These are phyloP conservation scores for Geotrichum citri-aurantii DNA, from an alignment of 1,139 yeast species.

Conservation along the genomic window DNA sequence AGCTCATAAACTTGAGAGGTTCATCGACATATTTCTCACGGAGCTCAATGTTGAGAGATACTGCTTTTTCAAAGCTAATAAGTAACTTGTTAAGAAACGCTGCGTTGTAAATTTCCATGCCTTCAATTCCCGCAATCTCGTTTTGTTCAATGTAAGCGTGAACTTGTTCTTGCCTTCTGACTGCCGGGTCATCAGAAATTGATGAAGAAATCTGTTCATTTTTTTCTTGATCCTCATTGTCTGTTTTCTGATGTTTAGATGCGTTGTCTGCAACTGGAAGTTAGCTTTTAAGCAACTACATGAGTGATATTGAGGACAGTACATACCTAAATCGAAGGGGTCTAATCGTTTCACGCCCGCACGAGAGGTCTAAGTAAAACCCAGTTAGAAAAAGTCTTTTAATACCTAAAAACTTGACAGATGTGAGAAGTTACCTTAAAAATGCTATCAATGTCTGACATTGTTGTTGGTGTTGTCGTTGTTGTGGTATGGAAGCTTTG, in stretches of 20 bases:
- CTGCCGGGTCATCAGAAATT: neutral
- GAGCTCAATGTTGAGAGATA: conserved; percentile 30
- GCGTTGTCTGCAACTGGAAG: neutral
- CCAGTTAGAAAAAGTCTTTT: neutral
- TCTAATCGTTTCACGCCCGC: conserved; percentile 6
- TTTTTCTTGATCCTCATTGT: neutral
- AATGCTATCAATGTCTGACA: conserved; percentile 18
- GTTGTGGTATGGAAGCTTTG: neutral
- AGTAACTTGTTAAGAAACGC: conserved; percentile 28
- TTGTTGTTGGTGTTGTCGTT: conserved; percentile 3
- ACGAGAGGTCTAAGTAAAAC: neutral
- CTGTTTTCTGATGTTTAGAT: neutral
- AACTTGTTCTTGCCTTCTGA: conserved; percentile 11
- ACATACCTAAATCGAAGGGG: neutral
- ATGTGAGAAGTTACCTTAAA: conserved; percentile 23
- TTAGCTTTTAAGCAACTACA: neutral
- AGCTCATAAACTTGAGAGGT: conserved; percentile 33
- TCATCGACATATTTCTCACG: conserved; percentile 32
- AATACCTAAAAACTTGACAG: too few relatives aligned
- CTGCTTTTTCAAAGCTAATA: conserved; percentile 27
- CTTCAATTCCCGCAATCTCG: conserved; percentile 1
- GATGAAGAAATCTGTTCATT: neutral
- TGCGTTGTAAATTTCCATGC: conserved; percentile 22
- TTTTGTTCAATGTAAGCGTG: conserved; percentile 17
- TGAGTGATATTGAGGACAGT: neutral